Evolutionary conservation across 306 rosid genomes (phyloP).

Genomic region (Prunus mongolica): DNA sequence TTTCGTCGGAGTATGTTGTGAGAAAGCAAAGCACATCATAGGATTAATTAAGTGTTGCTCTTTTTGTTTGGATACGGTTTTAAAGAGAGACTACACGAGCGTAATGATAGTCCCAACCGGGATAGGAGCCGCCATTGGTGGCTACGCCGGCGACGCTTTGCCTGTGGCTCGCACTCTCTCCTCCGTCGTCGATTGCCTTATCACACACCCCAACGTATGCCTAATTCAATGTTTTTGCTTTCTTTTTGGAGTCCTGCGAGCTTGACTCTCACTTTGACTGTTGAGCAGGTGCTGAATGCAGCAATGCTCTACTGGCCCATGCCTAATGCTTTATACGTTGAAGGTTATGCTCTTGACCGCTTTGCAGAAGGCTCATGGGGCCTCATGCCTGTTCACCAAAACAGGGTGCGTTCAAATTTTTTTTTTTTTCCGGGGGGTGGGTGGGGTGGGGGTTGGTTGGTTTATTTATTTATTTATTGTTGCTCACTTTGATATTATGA

Average conservation of each 20-base stretch:
- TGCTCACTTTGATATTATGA: neutral
- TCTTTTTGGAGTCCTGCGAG: neutral
- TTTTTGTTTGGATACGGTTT: constrained; percentile 35
- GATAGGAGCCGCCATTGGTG: constrained; percentile 81
- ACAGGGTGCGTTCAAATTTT: constrained; percentile 39
- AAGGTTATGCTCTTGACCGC: constrained; percentile 90
- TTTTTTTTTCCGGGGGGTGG: too few relatives aligned
- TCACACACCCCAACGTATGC: constrained; percentile 74
- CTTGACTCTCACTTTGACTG: neutral
- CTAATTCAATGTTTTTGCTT: neutral
- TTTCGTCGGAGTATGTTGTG: neutral
- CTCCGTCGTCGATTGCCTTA: constrained; percentile 77
- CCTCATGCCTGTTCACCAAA: constrained; percentile 82
- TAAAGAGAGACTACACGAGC: constrained; percentile 69
- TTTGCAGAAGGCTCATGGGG: constrained; percentile 91
- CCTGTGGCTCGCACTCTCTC: constrained; percentile 84
- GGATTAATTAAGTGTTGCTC: neutral
- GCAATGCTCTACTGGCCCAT: constrained; percentile 95
- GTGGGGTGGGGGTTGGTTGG: too few relatives aligned
- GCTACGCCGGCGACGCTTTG: constrained; percentile 82
- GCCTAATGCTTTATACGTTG: constrained; percentile 72
- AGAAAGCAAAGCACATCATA: neutral
- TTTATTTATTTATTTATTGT: too few relatives aligned
- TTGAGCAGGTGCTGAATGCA: constrained; percentile 75
- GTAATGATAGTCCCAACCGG: constrained; percentile 89